Percentiles rank a stretch among this genome's conserved stretches.
phyloP scores from a whole-genome alignment of 2,329 filamentous ascomycete genomes.

The Pseudogymnoascus destructans region DNA sequence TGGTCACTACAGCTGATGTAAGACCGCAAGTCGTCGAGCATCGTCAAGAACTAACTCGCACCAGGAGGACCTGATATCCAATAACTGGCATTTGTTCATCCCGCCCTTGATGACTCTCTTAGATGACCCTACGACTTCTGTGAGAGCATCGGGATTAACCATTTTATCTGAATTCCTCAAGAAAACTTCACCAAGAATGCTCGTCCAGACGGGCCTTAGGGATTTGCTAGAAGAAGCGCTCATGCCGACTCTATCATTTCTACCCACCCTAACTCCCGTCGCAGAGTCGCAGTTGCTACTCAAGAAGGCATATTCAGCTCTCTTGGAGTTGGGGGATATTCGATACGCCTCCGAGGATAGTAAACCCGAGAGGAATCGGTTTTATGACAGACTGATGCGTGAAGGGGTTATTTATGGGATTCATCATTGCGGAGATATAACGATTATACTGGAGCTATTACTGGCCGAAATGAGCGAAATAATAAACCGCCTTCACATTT shows the following conservation, averaged over 20 bases:
- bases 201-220: constrained; percentile 51
- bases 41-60: constrained; percentile 1
- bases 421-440: constrained; percentile 45
- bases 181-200: constrained; percentile 38
- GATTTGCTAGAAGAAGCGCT: constrained; percentile 56
- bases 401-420: constrained; percentile 43
- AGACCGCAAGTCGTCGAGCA: constrained; percentile 20
- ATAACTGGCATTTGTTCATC: constrained; percentile 54
- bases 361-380: constrained; percentile 22
- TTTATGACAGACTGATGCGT: constrained; percentile 43
- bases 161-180: constrained; percentile 42
- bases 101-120: constrained; percentile 57
- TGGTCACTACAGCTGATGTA: constrained; percentile 38
- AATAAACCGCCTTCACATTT: constrained; percentile 44
- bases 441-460: constrained; percentile 43
- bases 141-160: constrained; percentile 43
- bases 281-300: constrained; percentile 55
- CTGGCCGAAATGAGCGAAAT: constrained; percentile 37
- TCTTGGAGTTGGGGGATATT: constrained; percentile 41
- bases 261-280: constrained; percentile 67
- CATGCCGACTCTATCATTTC: constrained; percentile 58
- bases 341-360: constrained; percentile 17
- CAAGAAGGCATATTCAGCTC: constrained; percentile 48
- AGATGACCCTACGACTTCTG: constrained; percentile 44
- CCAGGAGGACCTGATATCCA: constrained; percentile 34